These are phyloP conservation scores for Diutina siamensis DNA, from an alignment of 1,139 yeast species.

Conservation along the genomic window DNA sequence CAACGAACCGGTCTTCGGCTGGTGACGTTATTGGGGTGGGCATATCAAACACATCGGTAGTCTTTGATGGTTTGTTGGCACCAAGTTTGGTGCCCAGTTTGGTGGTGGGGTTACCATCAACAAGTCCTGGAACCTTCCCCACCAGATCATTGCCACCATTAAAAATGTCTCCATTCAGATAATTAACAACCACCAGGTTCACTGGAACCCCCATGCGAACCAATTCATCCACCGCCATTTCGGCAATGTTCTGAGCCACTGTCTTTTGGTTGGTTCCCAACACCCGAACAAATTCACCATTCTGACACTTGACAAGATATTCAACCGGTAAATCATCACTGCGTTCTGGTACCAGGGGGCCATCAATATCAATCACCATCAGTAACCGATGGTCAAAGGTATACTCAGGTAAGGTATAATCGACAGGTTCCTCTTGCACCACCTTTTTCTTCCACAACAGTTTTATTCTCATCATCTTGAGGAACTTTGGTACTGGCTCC, in stretches of 20 bases:
- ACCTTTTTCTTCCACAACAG: neutral
- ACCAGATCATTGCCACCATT: neutral
- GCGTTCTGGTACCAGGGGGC: neutral
- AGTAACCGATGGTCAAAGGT: constrained; percentile 1
- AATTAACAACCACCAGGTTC: constrained; percentile 2
- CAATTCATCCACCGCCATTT: constrained; percentile 5
- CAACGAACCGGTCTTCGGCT: neutral
- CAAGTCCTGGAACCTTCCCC: neutral
- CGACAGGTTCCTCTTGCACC: neutral
- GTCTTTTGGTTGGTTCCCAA: constrained; percentile 5
- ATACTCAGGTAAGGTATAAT: neutral
- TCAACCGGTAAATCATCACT: neutral
- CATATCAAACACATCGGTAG: neutral
- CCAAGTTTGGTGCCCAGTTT: too few relatives aligned
- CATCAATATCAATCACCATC: constrained; percentile 6
- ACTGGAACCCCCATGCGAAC: constrained; percentile 1
- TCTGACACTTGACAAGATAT: neutral
- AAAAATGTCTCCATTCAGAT: constrained; percentile 1
- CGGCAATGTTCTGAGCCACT: constrained; percentile 6
- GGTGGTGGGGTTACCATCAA: neutral
- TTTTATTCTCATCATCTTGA: neutral
- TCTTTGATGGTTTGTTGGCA: too few relatives aligned
- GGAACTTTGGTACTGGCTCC: too few relatives aligned
- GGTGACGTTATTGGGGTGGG: neutral
- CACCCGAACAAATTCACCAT: neutral